Conservation (phyloP, 495 filamentous ascomycete species). For the Entonaema liquescens region DNA sequence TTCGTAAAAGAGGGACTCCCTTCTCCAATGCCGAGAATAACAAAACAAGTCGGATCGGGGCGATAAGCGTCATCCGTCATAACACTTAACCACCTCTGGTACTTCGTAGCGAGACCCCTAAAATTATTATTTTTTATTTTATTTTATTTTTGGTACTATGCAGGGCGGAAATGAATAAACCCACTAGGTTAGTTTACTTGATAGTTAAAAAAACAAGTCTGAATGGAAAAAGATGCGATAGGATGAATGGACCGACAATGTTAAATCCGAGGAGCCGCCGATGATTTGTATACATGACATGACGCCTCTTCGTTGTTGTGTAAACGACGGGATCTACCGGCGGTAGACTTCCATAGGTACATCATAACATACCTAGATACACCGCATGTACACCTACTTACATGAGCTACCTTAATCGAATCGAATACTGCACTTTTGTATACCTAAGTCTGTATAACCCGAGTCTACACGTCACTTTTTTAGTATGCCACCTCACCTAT, state of each 20-base stretch:
- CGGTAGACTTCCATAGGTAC: too few species aligned
- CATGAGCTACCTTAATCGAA: too few species aligned
- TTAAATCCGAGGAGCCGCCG: slow-evolving; percentile 31
- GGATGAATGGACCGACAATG: slow-evolving; percentile 8
- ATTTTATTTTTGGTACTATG: slow-evolving; percentile 1
- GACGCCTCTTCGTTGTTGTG: neutral
- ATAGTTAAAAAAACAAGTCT: neutral
- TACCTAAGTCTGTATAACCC: too few species aligned
- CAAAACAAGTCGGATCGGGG: slow-evolving; percentile 25
- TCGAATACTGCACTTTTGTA: too few species aligned
- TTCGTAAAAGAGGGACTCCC: slow-evolving; percentile 39
- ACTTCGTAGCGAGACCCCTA: slow-evolving; percentile 16
- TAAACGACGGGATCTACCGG: neutral
- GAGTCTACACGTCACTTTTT: too few species aligned
- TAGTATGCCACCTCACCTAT: too few species aligned
- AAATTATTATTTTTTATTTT: slow-evolving; percentile 5
- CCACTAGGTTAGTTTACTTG: neutral
- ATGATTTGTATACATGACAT: slow-evolving; percentile 19
- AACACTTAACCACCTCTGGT: neutral
- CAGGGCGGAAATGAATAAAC: slow-evolving; percentile 19
- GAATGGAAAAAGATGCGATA: slow-evolving; percentile 10
- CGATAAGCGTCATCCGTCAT: slow-evolving; percentile 15
- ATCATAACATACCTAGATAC: too few species aligned
- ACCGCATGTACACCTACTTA: too few species aligned
- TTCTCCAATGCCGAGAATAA: slow-evolving; percentile 30